Evolutionary conservation across 371 early-diverging fungal genomes (phyloP), one percentile per base, ranked within the genome.

Genomic region (Zopfochytrium polystomum): DNA sequence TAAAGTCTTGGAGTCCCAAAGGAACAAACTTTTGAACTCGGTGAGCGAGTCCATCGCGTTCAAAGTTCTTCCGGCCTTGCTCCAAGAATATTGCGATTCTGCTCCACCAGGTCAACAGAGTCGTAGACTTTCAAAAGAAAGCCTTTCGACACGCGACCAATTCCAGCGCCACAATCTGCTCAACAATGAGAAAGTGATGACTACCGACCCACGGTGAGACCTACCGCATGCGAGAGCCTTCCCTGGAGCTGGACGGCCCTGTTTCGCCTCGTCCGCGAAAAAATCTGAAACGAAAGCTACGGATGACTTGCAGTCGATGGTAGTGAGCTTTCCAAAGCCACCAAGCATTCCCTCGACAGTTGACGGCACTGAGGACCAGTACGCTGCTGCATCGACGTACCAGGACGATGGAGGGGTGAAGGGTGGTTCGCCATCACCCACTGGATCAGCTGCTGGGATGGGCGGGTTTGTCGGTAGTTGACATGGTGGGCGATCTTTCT

Each of bases 121-220:
- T 85, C 73, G 65, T 94, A 94, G 3, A 83, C 79, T 20, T 84
- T 72, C 29, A 83, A 65, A 50, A 96, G 75, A 61, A 92, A 87
- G 69, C 87, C 70, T 62, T 93, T 91, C 2, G 93, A 88, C 11
- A 96, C 93, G 18, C 97, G 81, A 1, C 96, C 95, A 58, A 96
- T 96, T 2, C 96, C 96, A 0, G 94, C 92, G 4, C 94, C 96
- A 70, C 93, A 93, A 75, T 93, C 94, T 71, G 73, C 67, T 5
- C 76, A 75, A 29, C 20, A 34, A 23, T 2, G 30, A 7, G 42
- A 38, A 52, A 18, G 60, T 6, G 30, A 53, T 23, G 33, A 46
- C 29, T 46, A 48, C 32, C n/a, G 31, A 1, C n/a, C n/a, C 2
- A 32, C 47, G 20, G n/a, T 42, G 44, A 29, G 15, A 3, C 31